phyloP scores from a whole-genome alignment of 768 basidiomycete species.

The Boletus reticuloceps region DNA sequence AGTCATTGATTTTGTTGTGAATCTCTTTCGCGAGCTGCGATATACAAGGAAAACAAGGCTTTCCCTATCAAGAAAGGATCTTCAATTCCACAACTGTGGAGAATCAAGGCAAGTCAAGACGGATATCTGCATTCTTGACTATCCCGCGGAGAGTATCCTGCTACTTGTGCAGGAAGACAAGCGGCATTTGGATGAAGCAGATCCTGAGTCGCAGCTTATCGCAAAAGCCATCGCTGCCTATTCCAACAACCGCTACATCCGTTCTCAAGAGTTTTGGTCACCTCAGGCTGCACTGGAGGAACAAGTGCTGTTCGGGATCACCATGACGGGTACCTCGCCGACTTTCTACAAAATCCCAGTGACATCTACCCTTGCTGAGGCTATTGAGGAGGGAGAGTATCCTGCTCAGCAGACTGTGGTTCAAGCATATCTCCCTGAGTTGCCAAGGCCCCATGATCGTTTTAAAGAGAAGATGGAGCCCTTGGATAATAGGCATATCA shows the following conservation, averaged over 20 bases:
- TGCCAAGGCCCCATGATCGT: neutral
- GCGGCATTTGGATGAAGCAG: neutral
- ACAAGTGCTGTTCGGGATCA: neutral
- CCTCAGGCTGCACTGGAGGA: neutral
- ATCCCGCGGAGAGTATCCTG: neutral
- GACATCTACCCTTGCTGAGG: neutral
- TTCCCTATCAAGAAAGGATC: neutral
- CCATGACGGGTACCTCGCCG: neutral
- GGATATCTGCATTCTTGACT: neutral
- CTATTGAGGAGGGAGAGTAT: neutral
- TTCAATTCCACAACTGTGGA: neutral
- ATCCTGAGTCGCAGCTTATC: neutral
- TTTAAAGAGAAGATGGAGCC: neutral
- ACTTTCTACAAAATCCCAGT: neutral
- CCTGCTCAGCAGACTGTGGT: neutral
- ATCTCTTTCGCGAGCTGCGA: neutral
- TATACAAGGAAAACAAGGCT: neutral
- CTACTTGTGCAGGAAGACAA: conserved; percentile 1
- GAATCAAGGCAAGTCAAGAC: neutral
- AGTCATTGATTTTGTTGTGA: neutral
- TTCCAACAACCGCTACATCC: neutral
- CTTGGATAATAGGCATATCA: neutral
- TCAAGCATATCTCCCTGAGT: neutral
- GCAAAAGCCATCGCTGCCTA: neutral
- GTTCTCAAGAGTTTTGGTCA: neutral